A percentile compares a stretch with the other conserved stretches of the same genome.
Conservation (phyloP, 2,329 filamentous ascomycete species). For the Magnaporthales sp. region DNA sequence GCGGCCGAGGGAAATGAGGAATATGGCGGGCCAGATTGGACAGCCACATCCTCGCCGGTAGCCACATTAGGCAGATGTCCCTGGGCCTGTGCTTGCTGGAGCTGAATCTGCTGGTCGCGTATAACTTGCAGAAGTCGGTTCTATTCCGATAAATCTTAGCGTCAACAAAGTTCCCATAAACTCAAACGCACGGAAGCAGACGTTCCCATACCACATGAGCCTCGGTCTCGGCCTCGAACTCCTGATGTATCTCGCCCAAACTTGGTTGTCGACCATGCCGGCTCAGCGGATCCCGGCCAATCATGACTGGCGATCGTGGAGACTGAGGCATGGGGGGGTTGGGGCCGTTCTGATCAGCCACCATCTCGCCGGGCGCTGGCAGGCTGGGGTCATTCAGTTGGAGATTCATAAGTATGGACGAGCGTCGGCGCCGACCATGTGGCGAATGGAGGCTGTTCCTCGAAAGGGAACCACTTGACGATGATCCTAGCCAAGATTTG, state of each 20-base stretch:
- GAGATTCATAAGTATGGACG: conserved; percentile 63
- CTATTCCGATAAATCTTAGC: conserved; percentile 24
- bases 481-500: conserved; percentile 19
- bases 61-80: conserved; percentile 26
- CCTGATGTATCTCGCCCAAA: conserved; percentile 68
- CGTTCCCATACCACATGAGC: conserved; percentile 56
- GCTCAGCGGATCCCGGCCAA: conserved; percentile 33
- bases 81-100: conserved; percentile 49
- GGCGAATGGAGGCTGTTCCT: conserved; percentile 34
- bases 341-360: conserved; percentile 32
- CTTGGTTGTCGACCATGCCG: conserved; percentile 61
- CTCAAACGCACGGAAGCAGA: background rate
- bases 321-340: conserved; percentile 28
- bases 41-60: conserved; percentile 23
- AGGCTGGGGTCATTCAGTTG: conserved; percentile 62
- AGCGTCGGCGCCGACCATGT: conserved; percentile 50
- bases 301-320: conserved; percentile 33
- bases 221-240: conserved; percentile 72
- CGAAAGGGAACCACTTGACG: conserved; percentile 43
- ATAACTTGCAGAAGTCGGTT: conserved; percentile 74
- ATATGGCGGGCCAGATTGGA: conserved; percentile 22
- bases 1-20: conserved; percentile 19
- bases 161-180: background rate
- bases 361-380: conserved; percentile 62
- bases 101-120: conserved; percentile 63